Percentiles rank a stretch among this genome's conserved stretches.
phyloP scores from a whole-genome alignment of 192 early-diverging fungal species.

The Funneliformis geosporum region DNA sequence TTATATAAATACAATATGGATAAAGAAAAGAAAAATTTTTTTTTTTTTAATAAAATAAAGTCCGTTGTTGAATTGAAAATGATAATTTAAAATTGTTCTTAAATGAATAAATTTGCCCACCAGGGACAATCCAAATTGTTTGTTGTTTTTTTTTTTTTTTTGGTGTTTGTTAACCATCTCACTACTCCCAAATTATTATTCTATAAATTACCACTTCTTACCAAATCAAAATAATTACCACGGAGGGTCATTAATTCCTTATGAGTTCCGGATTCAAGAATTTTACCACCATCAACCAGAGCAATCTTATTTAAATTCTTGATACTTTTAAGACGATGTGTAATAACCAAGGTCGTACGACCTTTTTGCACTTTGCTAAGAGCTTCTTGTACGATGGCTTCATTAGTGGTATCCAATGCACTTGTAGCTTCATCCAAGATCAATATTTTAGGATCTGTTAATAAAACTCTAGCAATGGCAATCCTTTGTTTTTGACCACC shows the following conservation, averaged over 20 bases:
- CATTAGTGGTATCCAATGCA: constrained; percentile 62
- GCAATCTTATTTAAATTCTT: constrained; percentile 65
- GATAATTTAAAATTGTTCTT: no score
- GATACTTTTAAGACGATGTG: constrained; percentile 68
- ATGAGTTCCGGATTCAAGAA: constrained; percentile 67
- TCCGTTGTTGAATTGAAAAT: no score
- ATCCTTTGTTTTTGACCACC: constrained; percentile 54
- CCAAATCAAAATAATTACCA: constrained; percentile 53
- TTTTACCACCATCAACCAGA: constrained; percentile 46
- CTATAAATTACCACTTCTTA: constrained; percentile 42
- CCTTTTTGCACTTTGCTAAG: constrained; percentile 54
- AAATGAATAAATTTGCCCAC: no score
- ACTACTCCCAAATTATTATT: neutral
- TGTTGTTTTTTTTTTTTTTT: no score
- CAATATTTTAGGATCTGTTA: constrained; percentile 48
- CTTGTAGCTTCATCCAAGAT: constrained; percentile 68
- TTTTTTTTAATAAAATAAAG: no score
- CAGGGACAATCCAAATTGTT: no score
- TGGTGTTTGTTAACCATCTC: no score
- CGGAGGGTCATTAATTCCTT: constrained; percentile 50
- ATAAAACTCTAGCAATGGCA: constrained; percentile 49
- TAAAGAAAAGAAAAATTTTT: no score
- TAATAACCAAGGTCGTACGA: constrained; percentile 71
- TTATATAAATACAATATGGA: no score
- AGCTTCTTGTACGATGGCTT: constrained; percentile 67